Percentiles rank a stretch among this genome's conserved stretches.
phyloP scores from a whole-genome alignment of 345 rosid species.

The Acer campestre region DNA sequence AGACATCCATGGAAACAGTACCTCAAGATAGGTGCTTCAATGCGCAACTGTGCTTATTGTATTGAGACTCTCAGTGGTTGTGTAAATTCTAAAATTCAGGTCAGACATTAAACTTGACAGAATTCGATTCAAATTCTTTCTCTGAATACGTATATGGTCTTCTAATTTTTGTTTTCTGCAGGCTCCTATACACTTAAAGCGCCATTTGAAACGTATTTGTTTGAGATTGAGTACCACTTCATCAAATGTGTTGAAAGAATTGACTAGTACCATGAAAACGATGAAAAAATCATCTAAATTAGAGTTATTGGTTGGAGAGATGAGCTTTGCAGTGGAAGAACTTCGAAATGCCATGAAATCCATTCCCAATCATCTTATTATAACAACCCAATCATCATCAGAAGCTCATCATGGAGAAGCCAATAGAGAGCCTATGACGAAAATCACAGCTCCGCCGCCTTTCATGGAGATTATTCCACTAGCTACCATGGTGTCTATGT shows the following conservation, averaged over 20 bases:
- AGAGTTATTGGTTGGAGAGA: conserved; percentile 44
- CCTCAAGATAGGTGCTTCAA: conserved; percentile 60
- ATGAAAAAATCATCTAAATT: conserved; percentile 50
- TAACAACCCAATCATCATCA: conserved; percentile 1
- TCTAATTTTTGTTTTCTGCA: conserved; percentile 14
- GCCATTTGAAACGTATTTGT: conserved; percentile 43
- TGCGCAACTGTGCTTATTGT: conserved; percentile 68
- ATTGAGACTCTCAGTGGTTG: conserved; percentile 57
- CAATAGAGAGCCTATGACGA: conserved; percentile 16
- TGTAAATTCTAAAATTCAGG: conserved; percentile 51
- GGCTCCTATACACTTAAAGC: conserved; percentile 54
- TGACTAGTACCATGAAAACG: conserved; percentile 42
- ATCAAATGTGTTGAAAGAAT: conserved; percentile 50
- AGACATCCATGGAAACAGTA: conserved; percentile 84
- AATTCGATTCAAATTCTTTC: not conserved
- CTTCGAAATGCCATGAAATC: conserved; percentile 54
- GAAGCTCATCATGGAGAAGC: conserved; percentile 18
- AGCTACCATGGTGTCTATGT: conserved; percentile 55
- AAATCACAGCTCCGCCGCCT: conserved; percentile 20
- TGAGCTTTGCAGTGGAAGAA: conserved; percentile 58
- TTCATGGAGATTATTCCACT: conserved; percentile 59
- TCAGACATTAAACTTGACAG: conserved; percentile 12
- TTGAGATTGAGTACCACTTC: conserved; percentile 41
- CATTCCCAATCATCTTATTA: conserved; percentile 30
- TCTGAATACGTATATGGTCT: no score